Conservation (phyloP, 345 rosid species). For the Aegle marmelos region DNA sequence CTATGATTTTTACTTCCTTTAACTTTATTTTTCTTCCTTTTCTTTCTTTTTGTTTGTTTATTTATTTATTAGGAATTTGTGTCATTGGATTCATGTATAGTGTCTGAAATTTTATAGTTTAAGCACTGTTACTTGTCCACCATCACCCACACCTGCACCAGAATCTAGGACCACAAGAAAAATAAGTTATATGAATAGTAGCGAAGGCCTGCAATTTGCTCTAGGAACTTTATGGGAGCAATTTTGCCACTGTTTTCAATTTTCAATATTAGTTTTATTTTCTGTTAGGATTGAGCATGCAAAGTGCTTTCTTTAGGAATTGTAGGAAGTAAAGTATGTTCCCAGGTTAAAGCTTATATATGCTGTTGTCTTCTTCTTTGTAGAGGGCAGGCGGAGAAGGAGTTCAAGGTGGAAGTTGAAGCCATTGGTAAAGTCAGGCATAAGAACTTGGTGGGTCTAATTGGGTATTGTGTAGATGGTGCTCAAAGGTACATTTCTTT, state of each 20-base stretch:
- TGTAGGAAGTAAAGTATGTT: neutral
- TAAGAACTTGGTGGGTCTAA: slow-evolving; percentile 87
- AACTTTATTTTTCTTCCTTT: slow-evolving; percentile 7
- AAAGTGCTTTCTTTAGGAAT: neutral
- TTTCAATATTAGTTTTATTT: neutral
- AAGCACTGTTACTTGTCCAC: neutral
- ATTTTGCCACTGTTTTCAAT: neutral
- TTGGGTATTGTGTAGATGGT: slow-evolving; percentile 89
- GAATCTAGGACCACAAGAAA: neutral
- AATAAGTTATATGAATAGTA: neutral
- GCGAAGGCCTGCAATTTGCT: neutral
- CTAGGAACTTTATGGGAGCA: neutral
- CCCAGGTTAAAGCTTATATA: neutral
- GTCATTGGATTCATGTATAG: neutral
- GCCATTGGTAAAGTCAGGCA: slow-evolving; percentile 97
- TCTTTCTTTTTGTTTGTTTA: slow-evolving; percentile 3
- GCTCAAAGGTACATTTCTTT: slow-evolving; percentile 55
- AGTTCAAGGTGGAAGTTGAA: slow-evolving; percentile 93
- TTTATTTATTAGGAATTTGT: neutral
- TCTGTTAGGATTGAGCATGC: neutral
- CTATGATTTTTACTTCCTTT: slow-evolving; percentile 14
- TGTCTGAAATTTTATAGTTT: neutral
- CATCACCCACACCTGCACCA: neutral
- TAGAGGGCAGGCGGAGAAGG: slow-evolving; percentile 98
- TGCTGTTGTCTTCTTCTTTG: slow-evolving; percentile 2